phyloP scores from a whole-genome alignment of 1,284 basidiomycete genomes.

The Pyrrhoderma noxium region DNA sequence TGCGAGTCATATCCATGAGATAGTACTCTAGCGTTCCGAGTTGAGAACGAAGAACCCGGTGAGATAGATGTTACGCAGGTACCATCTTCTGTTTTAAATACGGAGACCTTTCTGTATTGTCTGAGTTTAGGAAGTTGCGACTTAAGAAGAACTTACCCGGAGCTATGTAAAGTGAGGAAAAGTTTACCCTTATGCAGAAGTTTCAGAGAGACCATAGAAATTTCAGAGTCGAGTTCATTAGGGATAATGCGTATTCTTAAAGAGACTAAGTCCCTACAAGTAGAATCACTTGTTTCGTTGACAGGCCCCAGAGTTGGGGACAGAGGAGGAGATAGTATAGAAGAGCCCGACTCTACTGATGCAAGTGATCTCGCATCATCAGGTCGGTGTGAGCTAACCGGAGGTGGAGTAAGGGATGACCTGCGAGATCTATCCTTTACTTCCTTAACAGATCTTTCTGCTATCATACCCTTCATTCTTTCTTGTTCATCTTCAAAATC shows the following conservation, averaged over 20 bases:
- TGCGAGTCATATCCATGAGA: constrained; percentile 14
- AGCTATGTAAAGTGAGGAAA: constrained; percentile 45
- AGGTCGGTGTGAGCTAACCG: not conserved
- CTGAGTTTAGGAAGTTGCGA: not conserved
- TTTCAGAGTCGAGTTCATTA: constrained; percentile 31
- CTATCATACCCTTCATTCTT: constrained; percentile 62
- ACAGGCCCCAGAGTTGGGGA: constrained; percentile 15
- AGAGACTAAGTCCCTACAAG: too few species aligned
- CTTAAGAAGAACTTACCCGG: constrained; percentile 39
- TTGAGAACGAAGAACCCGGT: not conserved
- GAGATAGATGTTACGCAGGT: constrained; percentile 19
- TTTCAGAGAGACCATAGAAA: constrained; percentile 38
- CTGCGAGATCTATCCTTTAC: constrained; percentile 25
- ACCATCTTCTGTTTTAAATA: constrained; percentile 23
- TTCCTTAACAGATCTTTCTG: constrained; percentile 41
- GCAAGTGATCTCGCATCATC: constrained; percentile 9
- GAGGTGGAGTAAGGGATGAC: constrained; percentile 9
- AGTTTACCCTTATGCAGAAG: constrained; percentile 35
- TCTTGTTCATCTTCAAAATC: constrained; percentile 74
- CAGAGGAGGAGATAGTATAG: constrained; percentile 31
- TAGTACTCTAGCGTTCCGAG: constrained; percentile 1
- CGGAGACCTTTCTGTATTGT: constrained; percentile 13
- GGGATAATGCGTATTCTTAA: constrained; percentile 33
- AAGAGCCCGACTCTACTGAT: constrained; percentile 12
- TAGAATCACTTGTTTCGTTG: too few species aligned